A percentile compares a stretch with the other conserved stretches of the same genome.
Evolutionary conservation across 768 basidiomycete species (phyloP).

Genomic region (Calvatia gigantea): DNA sequence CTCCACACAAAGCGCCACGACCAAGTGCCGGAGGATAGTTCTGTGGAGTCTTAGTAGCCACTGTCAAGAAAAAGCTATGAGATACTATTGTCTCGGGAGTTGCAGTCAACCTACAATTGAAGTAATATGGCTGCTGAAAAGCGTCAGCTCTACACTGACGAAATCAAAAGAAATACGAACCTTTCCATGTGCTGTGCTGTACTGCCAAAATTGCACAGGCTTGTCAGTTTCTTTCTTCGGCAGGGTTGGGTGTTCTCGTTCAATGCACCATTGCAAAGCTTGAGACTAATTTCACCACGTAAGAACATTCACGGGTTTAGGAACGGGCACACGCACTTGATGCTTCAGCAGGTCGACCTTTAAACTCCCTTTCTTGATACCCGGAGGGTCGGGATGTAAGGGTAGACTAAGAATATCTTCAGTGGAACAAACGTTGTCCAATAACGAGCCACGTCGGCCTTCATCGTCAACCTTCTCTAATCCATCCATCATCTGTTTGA

Average conservation of each 20-base stretch:
- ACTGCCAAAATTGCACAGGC: constrained; percentile 90
- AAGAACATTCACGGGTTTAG: neutral
- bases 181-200: constrained; percentile 51
- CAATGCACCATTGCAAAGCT: constrained; percentile 84
- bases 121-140: constrained; percentile 53
- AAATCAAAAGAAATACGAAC: constrained; percentile 28
- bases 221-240: constrained; percentile 64
- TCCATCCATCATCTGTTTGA: constrained; percentile 57
- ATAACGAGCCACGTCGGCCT: constrained; percentile 61
- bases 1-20: constrained; percentile 83
- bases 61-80: constrained; percentile 26
- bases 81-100: neutral
- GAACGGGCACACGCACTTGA: constrained; percentile 47
- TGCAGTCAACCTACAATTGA: constrained; percentile 49
- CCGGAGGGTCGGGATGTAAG: constrained; percentile 67
- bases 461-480: constrained; percentile 81
- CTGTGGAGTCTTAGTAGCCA: constrained; percentile 82
- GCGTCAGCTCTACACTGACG: neutral
- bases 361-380: constrained; percentile 61
- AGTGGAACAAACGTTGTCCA: constrained; percentile 64
- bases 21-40: constrained; percentile 61
- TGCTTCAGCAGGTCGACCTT: constrained; percentile 76
- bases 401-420: constrained; percentile 76
- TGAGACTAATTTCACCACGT: constrained; percentile 49
- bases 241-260: constrained; percentile 72